Evolutionary conservation across 1,284 basidiomycete genomes (phyloP).

Genomic region (Heterobasidion occidentale): DNA sequence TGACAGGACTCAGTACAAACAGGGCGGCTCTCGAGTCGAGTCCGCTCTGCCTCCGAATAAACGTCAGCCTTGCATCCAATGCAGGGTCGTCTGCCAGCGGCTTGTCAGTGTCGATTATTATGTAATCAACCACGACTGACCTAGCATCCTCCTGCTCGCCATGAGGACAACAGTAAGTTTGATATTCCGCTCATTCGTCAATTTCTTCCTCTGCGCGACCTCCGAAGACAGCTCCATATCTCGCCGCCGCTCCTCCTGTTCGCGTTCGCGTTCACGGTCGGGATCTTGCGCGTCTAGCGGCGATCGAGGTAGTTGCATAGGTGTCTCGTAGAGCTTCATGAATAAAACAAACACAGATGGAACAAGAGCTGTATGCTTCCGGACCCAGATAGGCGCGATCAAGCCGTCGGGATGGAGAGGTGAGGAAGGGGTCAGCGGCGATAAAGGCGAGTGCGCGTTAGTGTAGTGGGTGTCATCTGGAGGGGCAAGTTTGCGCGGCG

Average conservation of each 20-base stretch:
- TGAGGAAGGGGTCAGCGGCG: conserved; percentile 80
- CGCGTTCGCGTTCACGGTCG: conserved; percentile 40
- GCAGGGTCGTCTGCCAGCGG: conserved; percentile 62
- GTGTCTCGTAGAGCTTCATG: conserved; percentile 69
- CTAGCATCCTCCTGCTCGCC: conserved; percentile 77
- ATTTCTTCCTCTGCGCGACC: conserved; percentile 73
- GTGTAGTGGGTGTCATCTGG: conserved; percentile 45
- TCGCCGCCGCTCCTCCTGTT: conserved; percentile 58
- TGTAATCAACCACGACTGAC: conserved; percentile 31
- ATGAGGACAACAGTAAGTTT: conserved; percentile 95
- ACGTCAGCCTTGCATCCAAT: conserved; percentile 79
- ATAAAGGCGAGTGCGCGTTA: conserved; percentile 76
- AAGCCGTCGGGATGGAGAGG: conserved; percentile 92
- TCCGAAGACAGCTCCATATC: conserved; percentile 76
- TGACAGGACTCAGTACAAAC: conserved; percentile 92
- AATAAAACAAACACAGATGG: conserved; percentile 93
- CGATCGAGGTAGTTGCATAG: conserved; percentile 30
- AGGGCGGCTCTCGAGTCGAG: conserved; percentile 88
- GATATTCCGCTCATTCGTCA: conserved; percentile 78
- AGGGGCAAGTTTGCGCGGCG: conserved; percentile 73
- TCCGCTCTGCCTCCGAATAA: conserved; percentile 78
- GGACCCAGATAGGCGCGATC: conserved; percentile 94
- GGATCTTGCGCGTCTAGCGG: conserved; percentile 47
- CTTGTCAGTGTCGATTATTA: conserved; percentile 2
- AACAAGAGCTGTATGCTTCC: conserved; percentile 88